Evolutionary conservation across 345 rosid species (phyloP), one percentile per base, ranked within the genome.

Genomic region (Brassica rapa): DNA sequence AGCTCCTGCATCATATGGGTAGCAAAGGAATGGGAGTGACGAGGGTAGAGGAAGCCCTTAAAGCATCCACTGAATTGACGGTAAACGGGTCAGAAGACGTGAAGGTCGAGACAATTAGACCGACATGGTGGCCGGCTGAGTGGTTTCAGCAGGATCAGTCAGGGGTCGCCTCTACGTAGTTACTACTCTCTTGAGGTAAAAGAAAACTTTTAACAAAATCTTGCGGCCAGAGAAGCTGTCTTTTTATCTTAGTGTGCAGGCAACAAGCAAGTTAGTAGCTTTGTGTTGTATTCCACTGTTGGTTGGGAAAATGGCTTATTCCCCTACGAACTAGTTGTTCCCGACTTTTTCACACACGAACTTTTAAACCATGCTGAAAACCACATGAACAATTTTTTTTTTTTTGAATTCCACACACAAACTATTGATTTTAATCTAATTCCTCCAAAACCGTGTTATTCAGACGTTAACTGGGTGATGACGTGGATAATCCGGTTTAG

Each of bases 111-210:
- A 88, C 91, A 8, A 63, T 79, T 11, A 87, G 84, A 76, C 98
- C 98, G 5, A 77, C 83, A 53, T 93, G 97, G 99, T 95, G 97
- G 99, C 96, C 93, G 5, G 49, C 78, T 12, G 86, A 88, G 72
- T 93, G 99, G 99, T 85, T 84, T 72, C 88, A 67, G 35, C 84
- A 85, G 75, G 64, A 83, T 79, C 83, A 81, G 59, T 83, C 81
- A 41, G 77, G 77, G 39, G 76, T 25, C 29, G 29, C 29, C 29
- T 25, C 29, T 25, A 25, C 29, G 29, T 25, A 25, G 29, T 25
- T 39, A 49, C 73, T 66, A 5, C 43, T n/a, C 62, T 10, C 4
- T 19, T 7, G 1, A 21, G 25, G 14, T 9, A 21, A 46, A 32
- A 67, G 33, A 29, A 57, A 27, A 4, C 4, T 8, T 12, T 35